Conservation (phyloP, 1,284 basidiomycete genomes). For the Meira miltonrushii region DNA sequence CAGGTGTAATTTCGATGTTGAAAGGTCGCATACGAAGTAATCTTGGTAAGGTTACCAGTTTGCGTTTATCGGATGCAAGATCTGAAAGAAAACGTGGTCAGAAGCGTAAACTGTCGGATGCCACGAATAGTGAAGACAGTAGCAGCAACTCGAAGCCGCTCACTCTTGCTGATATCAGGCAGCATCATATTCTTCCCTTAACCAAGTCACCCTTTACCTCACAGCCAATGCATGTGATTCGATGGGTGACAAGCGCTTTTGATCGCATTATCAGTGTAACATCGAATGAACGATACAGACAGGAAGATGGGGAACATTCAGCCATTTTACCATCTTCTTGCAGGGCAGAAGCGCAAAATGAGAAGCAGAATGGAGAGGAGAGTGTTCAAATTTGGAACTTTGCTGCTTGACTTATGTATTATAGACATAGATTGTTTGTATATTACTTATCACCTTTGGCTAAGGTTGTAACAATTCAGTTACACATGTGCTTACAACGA, state of each 20-base stretch:
- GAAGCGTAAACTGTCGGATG: neutral
- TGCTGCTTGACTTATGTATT: neutral
- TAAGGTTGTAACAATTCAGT: no score
- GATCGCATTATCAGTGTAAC: slow-evolving; percentile 8
- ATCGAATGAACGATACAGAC: neutral
- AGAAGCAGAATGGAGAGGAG: slow-evolving; percentile 1
- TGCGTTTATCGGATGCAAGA: neutral
- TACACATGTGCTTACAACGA: no score
- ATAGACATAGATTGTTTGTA: no score
- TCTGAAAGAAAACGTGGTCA: no score
- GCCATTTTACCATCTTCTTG: neutral
- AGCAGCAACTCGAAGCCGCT: neutral
- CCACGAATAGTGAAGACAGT: neutral
- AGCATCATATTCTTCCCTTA: neutral
- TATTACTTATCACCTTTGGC: no score
- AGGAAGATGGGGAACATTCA: neutral
- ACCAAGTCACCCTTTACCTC: neutral
- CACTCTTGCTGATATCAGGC: slow-evolving; percentile 4
- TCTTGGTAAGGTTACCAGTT: neutral
- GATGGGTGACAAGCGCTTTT: slow-evolving; percentile 8
- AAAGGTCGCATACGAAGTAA: neutral
- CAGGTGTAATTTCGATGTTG: neutral
- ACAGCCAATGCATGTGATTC: neutral
- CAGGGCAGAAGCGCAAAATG: neutral
- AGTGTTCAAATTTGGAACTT: slow-evolving; percentile 7